Evolutionary conservation across 768 basidiomycete species (phyloP).

Genomic region (Trametes cinnabarina): DNA sequence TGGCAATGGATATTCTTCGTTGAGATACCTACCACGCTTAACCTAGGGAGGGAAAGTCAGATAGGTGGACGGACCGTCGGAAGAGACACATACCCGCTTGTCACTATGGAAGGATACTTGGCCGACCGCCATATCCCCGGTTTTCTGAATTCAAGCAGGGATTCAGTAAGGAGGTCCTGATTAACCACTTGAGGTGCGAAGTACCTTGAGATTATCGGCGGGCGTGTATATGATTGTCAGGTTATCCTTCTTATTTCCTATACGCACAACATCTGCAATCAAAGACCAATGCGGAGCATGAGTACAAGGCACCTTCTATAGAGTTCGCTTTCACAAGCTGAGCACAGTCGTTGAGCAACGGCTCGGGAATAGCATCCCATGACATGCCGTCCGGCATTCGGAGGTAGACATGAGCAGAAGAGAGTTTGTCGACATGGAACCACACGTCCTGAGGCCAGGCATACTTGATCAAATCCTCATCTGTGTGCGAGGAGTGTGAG

Average conservation of each 20-base stretch:
- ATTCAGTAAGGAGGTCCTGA: no score
- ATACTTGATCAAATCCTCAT: slow-evolving; percentile 93
- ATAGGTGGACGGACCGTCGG: no score
- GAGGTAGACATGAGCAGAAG: slow-evolving; percentile 96
- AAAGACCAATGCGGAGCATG: not conserved
- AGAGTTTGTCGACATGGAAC: slow-evolving; percentile 99
- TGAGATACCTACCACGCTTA: slow-evolving; percentile 58
- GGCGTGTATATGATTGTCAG: slow-evolving; percentile 94
- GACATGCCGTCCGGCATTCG: slow-evolving; percentile 77
- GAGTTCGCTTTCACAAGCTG: slow-evolving; percentile 98
- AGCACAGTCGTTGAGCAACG: slow-evolving; percentile 78
- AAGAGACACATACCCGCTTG: slow-evolving; percentile 54
- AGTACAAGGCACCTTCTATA: slow-evolving; percentile 71
- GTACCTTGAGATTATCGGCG: slow-evolving; percentile 86
- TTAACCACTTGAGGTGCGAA: no score
- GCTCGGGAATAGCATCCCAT: slow-evolving; percentile 87
- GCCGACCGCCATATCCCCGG: slow-evolving; percentile 96
- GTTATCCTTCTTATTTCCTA: slow-evolving; percentile 96
- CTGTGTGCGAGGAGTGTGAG: slow-evolving; percentile 39
- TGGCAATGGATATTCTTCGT: no score
- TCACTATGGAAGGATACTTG: slow-evolving; percentile 94
- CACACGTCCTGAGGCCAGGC: slow-evolving; percentile 86
- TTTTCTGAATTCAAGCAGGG: slow-evolving; percentile 60
- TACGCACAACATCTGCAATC: not conserved
- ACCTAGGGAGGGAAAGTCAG: slow-evolving; percentile 53